Evolutionary conservation across 495 filamentous ascomycete genomes (phyloP), one percentile per base, ranked within the genome.

Genomic region (Penicillium desertorum): DNA sequence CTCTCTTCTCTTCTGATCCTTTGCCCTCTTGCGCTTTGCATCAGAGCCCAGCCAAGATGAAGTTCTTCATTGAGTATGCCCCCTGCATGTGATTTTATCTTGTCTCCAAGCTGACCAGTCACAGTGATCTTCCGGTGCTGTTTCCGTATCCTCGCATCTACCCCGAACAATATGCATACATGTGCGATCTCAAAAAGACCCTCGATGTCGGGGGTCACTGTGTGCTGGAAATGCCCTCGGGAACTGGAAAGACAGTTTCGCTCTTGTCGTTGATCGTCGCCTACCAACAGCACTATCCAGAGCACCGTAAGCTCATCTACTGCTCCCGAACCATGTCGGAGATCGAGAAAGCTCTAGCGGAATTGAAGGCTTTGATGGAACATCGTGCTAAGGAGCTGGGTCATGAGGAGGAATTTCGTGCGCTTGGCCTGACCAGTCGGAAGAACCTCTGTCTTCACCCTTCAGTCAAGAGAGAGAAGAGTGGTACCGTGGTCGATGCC

Each of bases 211-310:
- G 88, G 56, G 95, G 95, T 58, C 91, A 98, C 76, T 95, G 92
- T 74, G 92, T 99, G n/a, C 77, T 99, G 67, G 94, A 99, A 76
- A 99, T 99, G 94, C 94, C 94, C 78, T 99, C 94, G 53, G 94
- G 94, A n/a, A 99, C 94, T 27, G 94, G 94, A 48, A 99, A 99
- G 78, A 99, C 94, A 0, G 89, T 99, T 20, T 96, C 94, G 2
- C 80, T 99, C 0, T 80, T 99, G 23, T 96, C 94, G 0, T 80
- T 99, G 61, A 99, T 99, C 61, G 86, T 99, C 46, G 92, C 94
- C 48, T 98, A 98, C 65, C 95, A 98, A 71, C 87, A 91, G 68
- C 87, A 91, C 66, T 92, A 91, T 57, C 88, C 91, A 5, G 90
- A 94, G 68, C 88, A 93, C 59, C 79, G 94, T 39, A 98, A 98